These are phyloP conservation scores for Rhizopus stolonifer DNA, from an alignment of 371 early-diverging fungal genomes.

Conservation along the genomic window DNA sequence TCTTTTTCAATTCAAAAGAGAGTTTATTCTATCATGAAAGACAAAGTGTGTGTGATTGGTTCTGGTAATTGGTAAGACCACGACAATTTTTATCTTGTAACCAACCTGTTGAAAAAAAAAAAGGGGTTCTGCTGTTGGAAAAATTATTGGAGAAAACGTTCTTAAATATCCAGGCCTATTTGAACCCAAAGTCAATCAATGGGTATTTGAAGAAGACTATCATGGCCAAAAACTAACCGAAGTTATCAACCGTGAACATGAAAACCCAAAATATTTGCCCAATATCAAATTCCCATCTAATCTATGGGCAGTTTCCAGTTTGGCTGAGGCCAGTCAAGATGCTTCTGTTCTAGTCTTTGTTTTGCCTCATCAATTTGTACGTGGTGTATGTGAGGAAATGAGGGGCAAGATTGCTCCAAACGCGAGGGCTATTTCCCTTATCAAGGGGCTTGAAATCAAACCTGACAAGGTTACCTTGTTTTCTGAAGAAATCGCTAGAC, in stretches of 20 bases:
- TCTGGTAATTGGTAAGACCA: constrained; percentile 96
- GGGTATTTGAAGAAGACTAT: constrained; percentile 92
- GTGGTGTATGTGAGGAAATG: constrained; percentile 78
- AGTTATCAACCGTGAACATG: constrained; percentile 91
- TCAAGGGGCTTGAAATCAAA: constrained; percentile 90
- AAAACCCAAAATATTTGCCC: constrained; percentile 97
- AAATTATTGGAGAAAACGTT: constrained; percentile 92
- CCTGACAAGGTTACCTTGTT: constrained; percentile 79
- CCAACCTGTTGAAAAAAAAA: not conserved
- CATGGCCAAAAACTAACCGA: constrained; percentile 86
- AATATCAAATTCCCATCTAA: constrained; percentile 88
- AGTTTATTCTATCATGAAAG: constrained; percentile 32
- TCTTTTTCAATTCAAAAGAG: not conserved
- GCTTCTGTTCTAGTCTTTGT: constrained; percentile 94
- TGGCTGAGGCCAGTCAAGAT: constrained; percentile 73
- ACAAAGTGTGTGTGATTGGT: constrained; percentile 89
- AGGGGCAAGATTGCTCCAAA: constrained; percentile 61
- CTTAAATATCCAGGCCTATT: constrained; percentile 56
- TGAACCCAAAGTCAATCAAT: constrained; percentile 85
- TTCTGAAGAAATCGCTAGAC: constrained; percentile 83
- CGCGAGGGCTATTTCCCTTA: constrained; percentile 90
- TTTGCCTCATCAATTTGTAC: constrained; percentile 96
- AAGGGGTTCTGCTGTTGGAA: constrained; percentile 97
- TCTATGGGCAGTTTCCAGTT: constrained; percentile 81
- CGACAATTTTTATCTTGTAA: too few relatives aligned